Conservation (phyloP, 768 basidiomycete genomes). For the Mrakia frigida region DNA sequence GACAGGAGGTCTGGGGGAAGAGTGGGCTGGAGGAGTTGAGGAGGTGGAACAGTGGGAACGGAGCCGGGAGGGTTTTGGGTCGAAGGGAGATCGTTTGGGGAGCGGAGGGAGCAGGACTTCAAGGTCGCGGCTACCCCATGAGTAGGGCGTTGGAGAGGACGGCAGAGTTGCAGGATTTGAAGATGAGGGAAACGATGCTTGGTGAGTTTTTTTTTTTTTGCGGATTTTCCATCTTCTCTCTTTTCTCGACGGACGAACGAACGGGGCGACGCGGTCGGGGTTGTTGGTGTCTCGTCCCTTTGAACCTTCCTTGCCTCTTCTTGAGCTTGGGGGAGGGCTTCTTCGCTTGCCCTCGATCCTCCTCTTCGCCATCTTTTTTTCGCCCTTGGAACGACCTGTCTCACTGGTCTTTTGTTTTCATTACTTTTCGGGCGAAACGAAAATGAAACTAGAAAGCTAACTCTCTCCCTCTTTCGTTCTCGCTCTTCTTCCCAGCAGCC, state of each 20-base stretch:
- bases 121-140: constrained; percentile 6
- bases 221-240: no score
- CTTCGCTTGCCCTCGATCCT: no score
- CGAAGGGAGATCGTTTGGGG: background rate
- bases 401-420: background rate
- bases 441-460: background rate
- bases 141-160: constrained; percentile 13
- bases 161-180: background rate
- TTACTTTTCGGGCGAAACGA: background rate
- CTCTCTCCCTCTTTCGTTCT: background rate
- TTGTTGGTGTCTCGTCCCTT: no score
- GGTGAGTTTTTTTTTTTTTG: background rate
- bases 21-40: background rate
- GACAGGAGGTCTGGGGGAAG: background rate
- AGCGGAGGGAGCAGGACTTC: background rate
- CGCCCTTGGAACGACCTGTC: no score
- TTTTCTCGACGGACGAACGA: no score
- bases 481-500: background rate
- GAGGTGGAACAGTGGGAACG: background rate
- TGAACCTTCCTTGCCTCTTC: background rate
- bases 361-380: background rate
- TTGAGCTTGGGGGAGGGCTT: no score
- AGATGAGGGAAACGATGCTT: background rate
- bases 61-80: no score
- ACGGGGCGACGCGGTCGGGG: background rate